Evolutionary conservation across 1,139 yeast genomes (phyloP).

Genomic region (Diutina rugosa): DNA sequence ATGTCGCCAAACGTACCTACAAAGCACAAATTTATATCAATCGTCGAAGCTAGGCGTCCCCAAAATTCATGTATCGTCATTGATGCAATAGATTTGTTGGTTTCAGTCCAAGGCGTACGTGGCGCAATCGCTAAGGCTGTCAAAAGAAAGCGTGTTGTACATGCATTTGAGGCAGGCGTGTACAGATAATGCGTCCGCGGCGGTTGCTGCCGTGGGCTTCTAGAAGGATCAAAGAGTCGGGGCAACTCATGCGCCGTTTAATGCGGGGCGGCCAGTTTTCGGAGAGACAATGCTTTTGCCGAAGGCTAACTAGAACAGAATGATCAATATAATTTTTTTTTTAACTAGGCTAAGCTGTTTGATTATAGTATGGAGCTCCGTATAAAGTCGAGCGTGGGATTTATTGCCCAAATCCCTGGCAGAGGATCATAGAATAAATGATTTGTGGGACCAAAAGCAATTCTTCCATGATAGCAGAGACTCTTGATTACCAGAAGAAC

Average conservation of each 20-base stretch:
- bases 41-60: too few species aligned
- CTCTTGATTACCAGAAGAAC: neutral
- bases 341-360: neutral
- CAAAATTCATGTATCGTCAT: too few species aligned
- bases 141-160: neutral
- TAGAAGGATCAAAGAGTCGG: neutral
- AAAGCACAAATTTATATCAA: too few species aligned
- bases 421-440: neutral
- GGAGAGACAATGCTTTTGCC: neutral
- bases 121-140: neutral
- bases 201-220: neutral
- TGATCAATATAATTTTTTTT: too few species aligned
- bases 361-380: neutral
- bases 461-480: neutral
- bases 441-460: neutral
- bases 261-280: neutral
- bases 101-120: neutral
- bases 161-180: neutral
- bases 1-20: too few species aligned
- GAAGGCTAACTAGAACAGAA: neutral
- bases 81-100: too few species aligned
- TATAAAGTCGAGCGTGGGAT: neutral
- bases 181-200: neutral
- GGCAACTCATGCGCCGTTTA: neutral
- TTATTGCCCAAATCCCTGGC: neutral